Percentiles rank a stretch among this genome's conserved stretches.
Conservation (phyloP, 2,329 filamentous ascomycete genomes). For the Colletotrichum sidae region DNA sequence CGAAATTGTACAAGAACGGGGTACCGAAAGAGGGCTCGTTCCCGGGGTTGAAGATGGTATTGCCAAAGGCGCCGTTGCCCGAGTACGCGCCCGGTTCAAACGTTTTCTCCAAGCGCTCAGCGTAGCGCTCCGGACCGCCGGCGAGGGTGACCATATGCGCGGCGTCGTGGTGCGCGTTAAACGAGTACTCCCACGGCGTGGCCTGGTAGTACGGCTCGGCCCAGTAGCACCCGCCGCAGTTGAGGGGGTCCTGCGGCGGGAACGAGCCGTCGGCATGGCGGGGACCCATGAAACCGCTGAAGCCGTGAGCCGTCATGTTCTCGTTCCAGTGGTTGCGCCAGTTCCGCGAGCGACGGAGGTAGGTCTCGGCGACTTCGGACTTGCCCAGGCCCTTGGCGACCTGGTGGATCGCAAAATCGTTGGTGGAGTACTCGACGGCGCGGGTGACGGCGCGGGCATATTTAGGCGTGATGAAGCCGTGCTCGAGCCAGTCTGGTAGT, state of each 20-base stretch:
- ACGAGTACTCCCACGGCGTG: slow-evolving; percentile 73
- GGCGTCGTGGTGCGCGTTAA: slow-evolving; percentile 77
- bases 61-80: slow-evolving; percentile 56
- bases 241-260: slow-evolving; percentile 65
- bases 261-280: slow-evolving; percentile 62
- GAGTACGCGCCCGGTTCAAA: slow-evolving; percentile 63
- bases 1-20: slow-evolving; percentile 77
- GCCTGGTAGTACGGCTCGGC: slow-evolving; percentile 68
- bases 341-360: slow-evolving; percentile 72
- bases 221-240: slow-evolving; percentile 76
- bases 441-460: slow-evolving; percentile 72
- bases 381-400: slow-evolving; percentile 70
- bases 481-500: slow-evolving; percentile 73
- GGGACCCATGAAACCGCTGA: slow-evolving; percentile 75
- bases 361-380: slow-evolving; percentile 63
- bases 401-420: slow-evolving; percentile 76
- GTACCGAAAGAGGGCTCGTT: slow-evolving; percentile 76
- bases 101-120: slow-evolving; percentile 69
- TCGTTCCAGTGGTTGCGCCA: slow-evolving; percentile 81
- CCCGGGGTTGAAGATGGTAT: slow-evolving; percentile 74
- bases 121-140: slow-evolving; percentile 67
- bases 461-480: slow-evolving; percentile 73
- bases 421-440: slow-evolving; percentile 75
- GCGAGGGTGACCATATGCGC: slow-evolving; percentile 62
- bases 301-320: slow-evolving; percentile 66